A percentile compares a stretch with the other conserved stretches of the same genome.
These are phyloP conservation scores for Aspergillus sclerotioniger DNA, from an alignment of 495 filamentous ascomycete genomes.

Conservation along the genomic window DNA sequence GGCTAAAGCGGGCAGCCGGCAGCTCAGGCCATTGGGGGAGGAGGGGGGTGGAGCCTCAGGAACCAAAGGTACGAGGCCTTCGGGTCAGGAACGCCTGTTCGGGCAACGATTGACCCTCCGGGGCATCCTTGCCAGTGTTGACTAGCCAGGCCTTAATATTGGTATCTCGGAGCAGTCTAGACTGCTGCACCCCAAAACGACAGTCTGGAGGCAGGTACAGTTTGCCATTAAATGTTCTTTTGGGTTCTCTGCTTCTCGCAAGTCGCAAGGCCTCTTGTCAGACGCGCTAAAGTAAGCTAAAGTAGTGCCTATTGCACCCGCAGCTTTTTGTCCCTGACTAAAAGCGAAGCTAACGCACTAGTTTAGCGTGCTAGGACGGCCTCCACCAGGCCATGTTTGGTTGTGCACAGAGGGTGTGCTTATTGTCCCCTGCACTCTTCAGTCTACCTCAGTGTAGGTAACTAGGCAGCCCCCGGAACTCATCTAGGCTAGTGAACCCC, in stretches of 20 bases:
- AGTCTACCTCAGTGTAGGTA: too few species aligned
- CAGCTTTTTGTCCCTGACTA: constrained; percentile 15
- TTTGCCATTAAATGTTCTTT: not conserved
- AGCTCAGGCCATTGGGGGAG: constrained; percentile 11
- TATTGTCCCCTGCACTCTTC: not conserved
- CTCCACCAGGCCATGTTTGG: not conserved
- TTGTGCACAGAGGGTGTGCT: not conserved
- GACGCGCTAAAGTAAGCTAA: constrained; percentile 10
- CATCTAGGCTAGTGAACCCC: not conserved
- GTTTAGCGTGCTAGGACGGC: not conserved
- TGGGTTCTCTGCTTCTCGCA: not conserved
- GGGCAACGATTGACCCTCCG: constrained; percentile 19
- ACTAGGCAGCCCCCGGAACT: not conserved
- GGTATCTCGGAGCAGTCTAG: constrained; percentile 3
- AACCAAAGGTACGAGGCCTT: constrained; percentile 13
- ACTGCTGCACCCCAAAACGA: not conserved
- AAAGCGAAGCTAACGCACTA: constrained; percentile 1
- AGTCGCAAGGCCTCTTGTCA: not conserved
- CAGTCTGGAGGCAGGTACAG: not conserved
- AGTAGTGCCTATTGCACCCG: constrained; percentile 3
- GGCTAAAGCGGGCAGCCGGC: constrained; percentile 12
- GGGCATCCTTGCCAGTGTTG: not conserved
- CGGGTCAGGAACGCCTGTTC: constrained; percentile 21
- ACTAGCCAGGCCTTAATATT: not conserved
- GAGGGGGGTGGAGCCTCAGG: constrained; percentile 13